Base-by-base conservation (phyloP, 306 rosid species). In the Ceratonia siliqua region DNA sequence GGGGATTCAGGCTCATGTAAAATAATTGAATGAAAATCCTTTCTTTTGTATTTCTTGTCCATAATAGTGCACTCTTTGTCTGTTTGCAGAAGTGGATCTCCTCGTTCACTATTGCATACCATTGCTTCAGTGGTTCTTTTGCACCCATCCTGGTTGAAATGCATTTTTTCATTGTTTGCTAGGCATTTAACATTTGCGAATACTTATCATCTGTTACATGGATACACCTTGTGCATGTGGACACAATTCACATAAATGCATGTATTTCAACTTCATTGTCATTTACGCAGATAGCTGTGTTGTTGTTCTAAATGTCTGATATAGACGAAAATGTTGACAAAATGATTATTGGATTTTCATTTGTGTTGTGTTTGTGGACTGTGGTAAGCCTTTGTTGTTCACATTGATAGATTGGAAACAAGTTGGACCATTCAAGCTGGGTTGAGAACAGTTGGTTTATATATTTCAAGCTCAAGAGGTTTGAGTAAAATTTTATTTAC, bases 1-100 rank as follows among this genome's bases (percentile, higher is more conserved):
- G 83, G 77, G 67, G 65, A 74, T 75, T 83, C 64, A 6, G 72
- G 72, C 75, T 67, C 43, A 46, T 89, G 92, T 86, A 86, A 86
- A 79, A 82, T 84, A 80, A 46, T 84, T 77, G 46, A 62, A 62
- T 80, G 71, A 39, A 36, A 30, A 35, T 72, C 74, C 53, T 53
- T 64, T 39, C 52, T 30, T 48, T 32, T 35, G 1, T 76, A 36
- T 17, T 49, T 70, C 69, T 32, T 61, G 62, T 69, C 20, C 14
- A 27, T 41, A 25, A 27, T 33, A 13, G 24, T 55, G 43, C 68
- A 15, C 3, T 70, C 73, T 63, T 46, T 25, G 62, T 50, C 48
- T 74, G 48, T 63, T 33, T 63, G 55, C 25, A 20, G 43, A 43
- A 30, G 48, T 65, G 68, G 4, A 74, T 18, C 45, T 42, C 62